phyloP scores from a whole-genome alignment of 192 early-diverging fungal species.

The Neocallimastix lanati region DNA sequence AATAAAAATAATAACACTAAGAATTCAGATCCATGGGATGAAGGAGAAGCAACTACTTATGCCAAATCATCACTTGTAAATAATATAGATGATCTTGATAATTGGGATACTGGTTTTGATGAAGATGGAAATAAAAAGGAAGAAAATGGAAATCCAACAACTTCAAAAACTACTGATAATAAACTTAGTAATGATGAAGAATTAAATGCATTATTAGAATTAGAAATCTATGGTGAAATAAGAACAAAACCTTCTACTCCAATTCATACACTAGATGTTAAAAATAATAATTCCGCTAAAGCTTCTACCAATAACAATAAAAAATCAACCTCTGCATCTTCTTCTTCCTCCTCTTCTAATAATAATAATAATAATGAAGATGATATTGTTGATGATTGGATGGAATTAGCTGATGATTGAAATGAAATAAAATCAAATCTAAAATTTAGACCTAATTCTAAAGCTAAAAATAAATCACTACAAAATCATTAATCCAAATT shows the following conservation, averaged over 20 bases:
- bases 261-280: neutral
- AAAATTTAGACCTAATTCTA: no score
- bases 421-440: no score
- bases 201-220: neutral
- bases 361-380: neutral
- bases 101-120: neutral
- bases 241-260: neutral
- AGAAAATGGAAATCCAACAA: neutral
- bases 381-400: neutral
- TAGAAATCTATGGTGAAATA: neutral
- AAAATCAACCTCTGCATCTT: neutral
- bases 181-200: neutral
- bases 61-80: neutral
- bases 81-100: neutral
- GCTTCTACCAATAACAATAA: neutral
- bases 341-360: no score
- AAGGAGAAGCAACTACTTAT: neutral
- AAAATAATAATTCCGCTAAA: neutral
- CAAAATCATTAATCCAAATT: no score
- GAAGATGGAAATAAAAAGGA: neutral
- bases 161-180: neutral
- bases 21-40: neutral
- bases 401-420: neutral
- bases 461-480: no score
- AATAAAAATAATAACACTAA: neutral